Base-by-base conservation (phyloP, 2,329 filamentous ascomycete genomes). In the Colletotrichum graminicola region DNA sequence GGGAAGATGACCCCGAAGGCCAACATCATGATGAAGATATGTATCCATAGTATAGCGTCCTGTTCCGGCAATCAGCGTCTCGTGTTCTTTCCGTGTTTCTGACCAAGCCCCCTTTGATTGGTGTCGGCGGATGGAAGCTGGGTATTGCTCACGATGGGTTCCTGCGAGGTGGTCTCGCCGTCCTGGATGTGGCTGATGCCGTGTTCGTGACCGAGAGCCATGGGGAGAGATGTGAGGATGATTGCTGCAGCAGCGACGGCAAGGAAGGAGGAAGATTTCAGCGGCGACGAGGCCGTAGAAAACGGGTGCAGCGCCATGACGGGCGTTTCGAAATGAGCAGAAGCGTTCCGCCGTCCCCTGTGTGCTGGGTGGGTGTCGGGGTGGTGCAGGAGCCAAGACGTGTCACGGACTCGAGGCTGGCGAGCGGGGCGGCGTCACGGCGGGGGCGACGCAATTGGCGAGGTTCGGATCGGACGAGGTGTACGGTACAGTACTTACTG, bases 1-100 rank as follows among this genome's bases (percentile, higher is more conserved):
- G 96, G 96, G 78, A 97, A 98, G 71, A 98, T 89, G 76, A 99
- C 87, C 73, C 96, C 96, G 85, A 97, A 98, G 69, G 94, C 90
- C 70, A 96, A 78, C 80, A 91, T 92, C 87, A 97, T 95, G 56
- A 97, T 82, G 72, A 97, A 87, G 78, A 99, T 98, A 82, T 99
- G 96, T 76, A 92, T 87, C 96, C 96, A 99, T 89, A 99, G 82
- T 77, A 91, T 94, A 52, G 91, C 88, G 80, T 98, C 96, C 88
- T 91, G 75, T 34, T 75, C 56, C 32, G 52, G 47, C 29, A 39
- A 76, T 87, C 73, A 87, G 80, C 73, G 62, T 73, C 56, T 64
- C 51, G 36, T 43, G 41, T 16, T 2, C 49, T 51, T 16, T 36
- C 41, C 21, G 12, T 23, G 1, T 4, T 29, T 29, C 29, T 29